These are phyloP conservation scores for Penicillium decumbens DNA, from an alignment of 2,329 filamentous ascomycete species.

Conservation along the genomic window DNA sequence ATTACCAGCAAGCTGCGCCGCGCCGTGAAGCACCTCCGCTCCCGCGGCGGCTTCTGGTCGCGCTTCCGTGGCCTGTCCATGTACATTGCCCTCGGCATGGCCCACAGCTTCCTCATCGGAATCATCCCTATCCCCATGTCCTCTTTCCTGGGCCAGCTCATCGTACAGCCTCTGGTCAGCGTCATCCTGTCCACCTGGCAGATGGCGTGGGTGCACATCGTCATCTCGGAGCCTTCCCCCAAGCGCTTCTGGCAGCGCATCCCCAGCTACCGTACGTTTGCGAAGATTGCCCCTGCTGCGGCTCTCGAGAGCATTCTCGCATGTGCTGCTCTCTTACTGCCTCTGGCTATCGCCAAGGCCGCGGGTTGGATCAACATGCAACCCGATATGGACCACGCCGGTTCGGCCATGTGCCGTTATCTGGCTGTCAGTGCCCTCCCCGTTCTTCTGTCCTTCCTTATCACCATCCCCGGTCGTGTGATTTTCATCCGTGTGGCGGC, in stretches of 20 bases:
- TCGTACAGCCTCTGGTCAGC: conserved; percentile 55
- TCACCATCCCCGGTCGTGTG: conserved; percentile 71
- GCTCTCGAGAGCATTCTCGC: conserved; percentile 58
- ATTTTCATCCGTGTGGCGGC: conserved; percentile 79
- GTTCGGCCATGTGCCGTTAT: conserved; percentile 36
- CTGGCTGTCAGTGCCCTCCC: conserved; percentile 40
- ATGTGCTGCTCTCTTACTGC: conserved; percentile 41
- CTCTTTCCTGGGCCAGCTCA: conserved; percentile 42
- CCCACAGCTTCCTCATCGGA: conserved; percentile 44
- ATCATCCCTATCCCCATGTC: conserved; percentile 28
- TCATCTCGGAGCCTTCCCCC: conserved; percentile 66
- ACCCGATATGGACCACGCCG: conserved; percentile 32
- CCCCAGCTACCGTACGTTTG: conserved; percentile 60
- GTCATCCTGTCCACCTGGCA: conserved; percentile 63
- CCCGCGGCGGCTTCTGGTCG: conserved; percentile 60
- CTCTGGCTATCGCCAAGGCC: conserved; percentile 48
- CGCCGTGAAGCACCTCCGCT: conserved; percentile 58
- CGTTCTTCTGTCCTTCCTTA: conserved; percentile 51
- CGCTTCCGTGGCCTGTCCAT: conserved; percentile 64
- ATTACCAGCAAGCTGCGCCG: conserved; percentile 58
- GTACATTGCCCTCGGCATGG: conserved; percentile 46
- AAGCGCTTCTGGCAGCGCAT: conserved; percentile 66
- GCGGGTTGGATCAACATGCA: conserved; percentile 35
- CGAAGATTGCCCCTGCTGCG: conserved; percentile 65
- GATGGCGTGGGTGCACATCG: conserved; percentile 78